A percentile compares a stretch with the other conserved stretches of the same genome.
Evolutionary conservation across 495 filamentous ascomycete genomes (phyloP).

Genomic region (Podospora pseudoanserina): DNA sequence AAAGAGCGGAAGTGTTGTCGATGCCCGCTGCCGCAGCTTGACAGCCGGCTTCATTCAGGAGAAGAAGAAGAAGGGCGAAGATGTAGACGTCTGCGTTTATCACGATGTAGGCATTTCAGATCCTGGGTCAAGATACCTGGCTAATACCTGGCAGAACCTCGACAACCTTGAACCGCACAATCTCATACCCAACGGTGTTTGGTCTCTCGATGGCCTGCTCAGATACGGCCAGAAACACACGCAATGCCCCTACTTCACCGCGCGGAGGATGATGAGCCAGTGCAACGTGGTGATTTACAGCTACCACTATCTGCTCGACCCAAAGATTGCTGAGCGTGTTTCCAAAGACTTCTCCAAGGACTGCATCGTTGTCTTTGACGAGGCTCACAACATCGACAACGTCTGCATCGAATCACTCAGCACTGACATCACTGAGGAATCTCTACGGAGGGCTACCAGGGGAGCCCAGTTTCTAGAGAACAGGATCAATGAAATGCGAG

Average conservation of each 20-base stretch:
- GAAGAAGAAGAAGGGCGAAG: constrained; percentile 90
- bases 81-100: constrained; percentile 90
- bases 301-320: constrained; percentile 96
- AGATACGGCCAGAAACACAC: constrained; percentile 91
- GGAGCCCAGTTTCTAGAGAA: constrained; percentile 87
- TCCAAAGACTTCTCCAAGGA: constrained; percentile 96
- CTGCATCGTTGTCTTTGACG: constrained; percentile 98
- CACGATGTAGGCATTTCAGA: constrained; percentile 63
- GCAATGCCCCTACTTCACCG: constrained; percentile 96
- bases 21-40: constrained; percentile 89
- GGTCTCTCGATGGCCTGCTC: constrained; percentile 86
- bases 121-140: not conserved
- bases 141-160: constrained; percentile 59
- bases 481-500: constrained; percentile 89
- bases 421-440: constrained; percentile 94
- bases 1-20: constrained; percentile 90
- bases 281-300: constrained; percentile 99
- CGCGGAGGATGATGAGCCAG: constrained; percentile 95
- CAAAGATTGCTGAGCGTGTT: constrained; percentile 95
- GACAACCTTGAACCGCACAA: constrained; percentile 93
- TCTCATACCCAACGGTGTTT: constrained; percentile 87
- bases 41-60: constrained; percentile 97
- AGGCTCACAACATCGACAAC: constrained; percentile 99
- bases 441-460: constrained; percentile 77
- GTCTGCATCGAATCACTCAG: constrained; percentile 98